phyloP scores from a whole-genome alignment of 2,329 filamentous ascomycete species.

The Aspergillus nomiae region DNA sequence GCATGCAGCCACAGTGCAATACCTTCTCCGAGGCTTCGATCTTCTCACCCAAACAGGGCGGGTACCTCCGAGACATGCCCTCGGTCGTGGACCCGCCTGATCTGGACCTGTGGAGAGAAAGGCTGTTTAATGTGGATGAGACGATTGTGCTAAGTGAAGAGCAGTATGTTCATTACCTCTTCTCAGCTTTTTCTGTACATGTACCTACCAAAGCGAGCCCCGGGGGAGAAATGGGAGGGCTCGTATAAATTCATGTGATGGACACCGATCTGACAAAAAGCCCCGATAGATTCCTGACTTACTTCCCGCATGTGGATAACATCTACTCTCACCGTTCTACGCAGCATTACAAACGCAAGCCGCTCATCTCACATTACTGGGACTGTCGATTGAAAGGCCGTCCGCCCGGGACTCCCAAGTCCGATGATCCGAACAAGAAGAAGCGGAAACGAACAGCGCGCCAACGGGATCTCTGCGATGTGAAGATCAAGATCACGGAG shows the following conservation, averaged over 20 bases:
- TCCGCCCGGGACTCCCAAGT: conserved; percentile 76
- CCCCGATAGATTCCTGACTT: conserved; percentile 67
- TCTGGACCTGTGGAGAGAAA: conserved; percentile 69
- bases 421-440: conserved; percentile 77
- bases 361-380: conserved; percentile 83
- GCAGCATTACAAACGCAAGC: conserved; percentile 77
- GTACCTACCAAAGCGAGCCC: not conserved
- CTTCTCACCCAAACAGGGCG: conserved; percentile 26
- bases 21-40: conserved; percentile 17
- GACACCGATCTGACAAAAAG: not conserved
- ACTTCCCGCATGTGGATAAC: conserved; percentile 82
- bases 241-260: not conserved
- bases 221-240: not conserved
- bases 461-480: conserved; percentile 77
- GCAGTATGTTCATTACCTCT: conserved; percentile 54
- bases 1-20: conserved; percentile 19
- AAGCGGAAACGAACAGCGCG: conserved; percentile 76
- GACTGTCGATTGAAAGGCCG: conserved; percentile 80
- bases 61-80: conserved; percentile 44
- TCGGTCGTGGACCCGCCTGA: conserved; percentile 68
- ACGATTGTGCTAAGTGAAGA: conserved; percentile 72
- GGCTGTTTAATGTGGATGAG: conserved; percentile 74
- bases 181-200: not conserved
- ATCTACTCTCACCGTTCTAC: conserved; percentile 83
- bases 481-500: conserved; percentile 84